phyloP scores from a whole-genome alignment of 805 yeast species.

The Sugiyamaella marilandica region DNA sequence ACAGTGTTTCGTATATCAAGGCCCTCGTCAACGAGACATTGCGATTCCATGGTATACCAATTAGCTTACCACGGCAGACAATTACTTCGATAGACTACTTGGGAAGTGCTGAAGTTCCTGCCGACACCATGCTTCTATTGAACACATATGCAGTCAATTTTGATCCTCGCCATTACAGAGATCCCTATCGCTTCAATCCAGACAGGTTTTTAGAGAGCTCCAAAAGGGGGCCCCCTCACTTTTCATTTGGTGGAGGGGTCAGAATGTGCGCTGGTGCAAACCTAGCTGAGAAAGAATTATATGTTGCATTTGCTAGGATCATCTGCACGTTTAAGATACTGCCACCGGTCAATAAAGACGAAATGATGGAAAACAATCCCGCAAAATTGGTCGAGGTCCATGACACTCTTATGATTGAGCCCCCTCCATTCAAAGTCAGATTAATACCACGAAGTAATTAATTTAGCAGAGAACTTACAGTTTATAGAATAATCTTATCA shows the following conservation, averaged over 20 bases:
- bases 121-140: conserved; percentile 54
- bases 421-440: conserved; percentile 39
- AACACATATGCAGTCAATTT: conserved; percentile 70
- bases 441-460: conserved; percentile 27
- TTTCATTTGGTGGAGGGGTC: conserved; percentile 56
- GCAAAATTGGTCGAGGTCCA: conserved; percentile 49
- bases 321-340: conserved; percentile 47
- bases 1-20: conserved; percentile 48
- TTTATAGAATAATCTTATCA: background rate
- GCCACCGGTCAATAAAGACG: conserved; percentile 38
- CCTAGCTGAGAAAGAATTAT: conserved; percentile 62
- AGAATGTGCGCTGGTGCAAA: conserved; percentile 68
- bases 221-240: conserved; percentile 40
- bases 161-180: conserved; percentile 36
- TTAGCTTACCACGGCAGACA: conserved; percentile 59
- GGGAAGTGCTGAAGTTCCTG: conserved; percentile 48
- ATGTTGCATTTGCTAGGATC: conserved; percentile 50
- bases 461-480: background rate
- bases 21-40: conserved; percentile 63
- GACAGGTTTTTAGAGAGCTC: conserved; percentile 26
- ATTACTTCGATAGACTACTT: conserved; percentile 45
- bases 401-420: conserved; percentile 59
- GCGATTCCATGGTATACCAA: conserved; percentile 61
- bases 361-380: conserved; percentile 46
- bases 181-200: conserved; percentile 31